phyloP scores from a whole-genome alignment of 768 basidiomycete genomes.

The Pisolithus albus region DNA sequence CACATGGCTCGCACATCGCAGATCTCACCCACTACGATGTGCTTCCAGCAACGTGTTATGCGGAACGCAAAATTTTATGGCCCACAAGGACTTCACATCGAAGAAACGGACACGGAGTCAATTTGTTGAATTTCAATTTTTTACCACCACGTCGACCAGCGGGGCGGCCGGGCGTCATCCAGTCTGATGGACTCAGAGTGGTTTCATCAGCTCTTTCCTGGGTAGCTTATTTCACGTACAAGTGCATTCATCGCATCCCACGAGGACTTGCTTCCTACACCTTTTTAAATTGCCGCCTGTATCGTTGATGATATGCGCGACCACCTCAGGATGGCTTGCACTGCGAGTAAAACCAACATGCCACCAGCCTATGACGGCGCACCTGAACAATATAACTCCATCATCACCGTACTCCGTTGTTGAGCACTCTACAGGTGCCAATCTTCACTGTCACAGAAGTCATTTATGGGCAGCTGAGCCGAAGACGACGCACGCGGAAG shows the following conservation, averaged over 20 bases:
- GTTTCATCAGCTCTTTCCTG: not conserved
- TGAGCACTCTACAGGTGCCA: too few relatives aligned
- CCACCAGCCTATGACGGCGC: not conserved
- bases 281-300: not conserved
- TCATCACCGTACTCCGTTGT: not conserved
- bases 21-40: too few relatives aligned
- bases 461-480: too few relatives aligned
- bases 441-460: too few relatives aligned
- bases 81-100: too few relatives aligned
- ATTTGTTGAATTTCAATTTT: not conserved
- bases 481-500: too few relatives aligned
- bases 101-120: not conserved
- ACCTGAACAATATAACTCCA: too few relatives aligned
- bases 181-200: not conserved
- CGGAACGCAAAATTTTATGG: too few relatives aligned
- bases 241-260: too few relatives aligned
- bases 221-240: not conserved
- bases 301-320: not conserved
- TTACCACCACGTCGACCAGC: not conserved
- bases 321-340: not conserved
- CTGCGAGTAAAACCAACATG: not conserved
- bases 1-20: too few relatives aligned
- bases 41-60: too few relatives aligned
- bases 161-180: not conserved
- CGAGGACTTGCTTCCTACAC: not conserved